Evolutionary conservation across 331 rosid species (phyloP), one percentile per base, ranked within the genome.

Genomic region (Cydonia oblonga): DNA sequence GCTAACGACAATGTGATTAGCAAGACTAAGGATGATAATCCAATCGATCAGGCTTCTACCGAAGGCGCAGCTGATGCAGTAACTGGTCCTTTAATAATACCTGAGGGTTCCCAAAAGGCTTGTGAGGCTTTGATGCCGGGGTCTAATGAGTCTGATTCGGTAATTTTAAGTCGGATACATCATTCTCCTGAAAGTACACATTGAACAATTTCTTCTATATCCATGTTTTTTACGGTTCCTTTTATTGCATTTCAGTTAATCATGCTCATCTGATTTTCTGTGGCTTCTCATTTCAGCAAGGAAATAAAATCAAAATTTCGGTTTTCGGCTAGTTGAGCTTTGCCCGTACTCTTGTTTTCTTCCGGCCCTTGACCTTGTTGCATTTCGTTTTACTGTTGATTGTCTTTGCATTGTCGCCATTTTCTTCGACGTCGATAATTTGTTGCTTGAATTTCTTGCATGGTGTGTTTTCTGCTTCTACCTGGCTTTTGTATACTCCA

Each of bases 101-200:
- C 81, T 74, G 91, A 81, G 73, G 89, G 91, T 74, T 86, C 91
- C 73, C 81, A 84, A 77, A 86, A 87, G 89, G 84, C 82, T 80
- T 85, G 90, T 90, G 97, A 87, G 89, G 84, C 87, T 85, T 80
- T 92, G 87, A 87, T 90, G 83, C 80, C 91, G 75, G 91, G 87
- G 84, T 83, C 96, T 81, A 92, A 82, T 85, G 98, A 89, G 91
- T 92, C 93, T 79, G 97, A 90, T 90, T 89, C 96, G 76, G 90
- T 93, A 82, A 90, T 89, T 90, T 86, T 90, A 82, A 93, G 92
- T 91, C 93, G 96, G 97, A 89, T 93, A 90, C 98, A 90, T 93
- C 90, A 89, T 93, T 93, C 97, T 87, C 93, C 98, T 86, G 98
- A 93, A 90, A 93, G 93, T 90, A 93, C 98, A 93, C 97, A 86